Evolutionary conservation across 768 basidiomycete genomes (phyloP), one percentile per base, ranked within the genome.

Genomic region (Suillus variegatus): DNA sequence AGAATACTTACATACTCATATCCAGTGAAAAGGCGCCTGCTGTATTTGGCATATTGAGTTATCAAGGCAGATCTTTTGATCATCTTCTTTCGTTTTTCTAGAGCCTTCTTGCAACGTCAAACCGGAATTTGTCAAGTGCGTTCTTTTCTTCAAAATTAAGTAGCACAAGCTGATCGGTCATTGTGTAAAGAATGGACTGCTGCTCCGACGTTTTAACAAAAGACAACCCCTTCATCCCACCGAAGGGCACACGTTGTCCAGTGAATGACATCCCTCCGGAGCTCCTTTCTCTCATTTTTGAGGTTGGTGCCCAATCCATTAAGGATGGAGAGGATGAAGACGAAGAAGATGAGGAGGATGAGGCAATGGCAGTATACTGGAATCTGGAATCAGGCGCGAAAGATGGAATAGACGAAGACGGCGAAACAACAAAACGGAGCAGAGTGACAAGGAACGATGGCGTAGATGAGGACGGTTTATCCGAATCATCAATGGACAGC

Each of bases 261-360:
- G 79, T 88, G 41, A 84, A 87, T 63, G 74, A 77, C 44, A 80
- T 88, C 18, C 86, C 87, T 2, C 81, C 82, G 20, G 87, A 88
- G 69, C 76, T 89, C 32, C 80, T 89, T 7, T 84, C 82, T 1
- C 79, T 83, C 65, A 84, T 89, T 64, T 89, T 88, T 68, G 73
- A 80, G 13, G 67, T 82, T 12, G 87, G 87, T 6, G 78, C 80
- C 60, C 72, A 77, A 43, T 77, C 78, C 14, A 75, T 76, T n/a
- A 76, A 78, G 18, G 70, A 71, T 43, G 71, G 76, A 38, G 80
- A 77, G 8, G 70, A 61, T 0, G 71, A 74, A 7, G 80, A 77
- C 8, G 70, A 61, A 0, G 71, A 74, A 7, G 74, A 76, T 4
- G 78, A 82, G 22, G 73, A 74, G 2, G 80, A 81, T 9, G 80